Evolutionary conservation across 305 asterid species (phyloP).

Genomic region (Fraxinus xanthoxyloides): DNA sequence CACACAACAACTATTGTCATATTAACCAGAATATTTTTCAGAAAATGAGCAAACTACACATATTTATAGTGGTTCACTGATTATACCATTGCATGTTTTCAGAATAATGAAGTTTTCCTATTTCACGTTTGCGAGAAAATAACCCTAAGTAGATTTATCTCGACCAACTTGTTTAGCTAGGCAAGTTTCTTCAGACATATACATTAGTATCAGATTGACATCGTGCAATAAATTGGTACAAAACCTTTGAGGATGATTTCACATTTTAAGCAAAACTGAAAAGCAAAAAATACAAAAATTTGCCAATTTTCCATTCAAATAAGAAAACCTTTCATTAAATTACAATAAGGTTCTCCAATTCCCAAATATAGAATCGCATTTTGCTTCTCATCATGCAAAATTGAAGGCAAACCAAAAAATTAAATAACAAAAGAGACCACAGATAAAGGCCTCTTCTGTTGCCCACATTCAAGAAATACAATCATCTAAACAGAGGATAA

Average conservation of each 20-base stretch:
- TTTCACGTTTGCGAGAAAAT: neutral
- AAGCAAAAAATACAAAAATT: neutral
- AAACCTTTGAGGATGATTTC: neutral
- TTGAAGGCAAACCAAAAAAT: slow-evolving; percentile 24
- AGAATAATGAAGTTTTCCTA: neutral
- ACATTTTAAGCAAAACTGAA: neutral
- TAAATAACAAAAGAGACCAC: slow-evolving; percentile 21
- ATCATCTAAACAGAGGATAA: slow-evolving; percentile 17
- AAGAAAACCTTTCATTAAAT: slow-evolving; percentile 16
- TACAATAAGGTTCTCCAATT: slow-evolving; percentile 37
- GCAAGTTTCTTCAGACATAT: neutral
- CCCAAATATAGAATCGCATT: slow-evolving; percentile 22
- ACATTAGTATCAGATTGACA: neutral
- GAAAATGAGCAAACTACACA: neutral
- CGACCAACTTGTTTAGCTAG: neutral
- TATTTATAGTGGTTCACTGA: neutral
- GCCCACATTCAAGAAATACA: slow-evolving; percentile 2
- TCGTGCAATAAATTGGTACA: neutral
- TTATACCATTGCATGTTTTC: neutral
- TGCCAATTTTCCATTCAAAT: neutral
- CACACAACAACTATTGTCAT: neutral
- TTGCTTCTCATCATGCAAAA: slow-evolving; percentile 37
- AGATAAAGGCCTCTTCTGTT: neutral
- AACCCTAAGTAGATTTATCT: neutral
- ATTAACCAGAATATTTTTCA: neutral